phyloP scores from a whole-genome alignment of 345 rosid species.

The Melaleuca quinquenervia region DNA sequence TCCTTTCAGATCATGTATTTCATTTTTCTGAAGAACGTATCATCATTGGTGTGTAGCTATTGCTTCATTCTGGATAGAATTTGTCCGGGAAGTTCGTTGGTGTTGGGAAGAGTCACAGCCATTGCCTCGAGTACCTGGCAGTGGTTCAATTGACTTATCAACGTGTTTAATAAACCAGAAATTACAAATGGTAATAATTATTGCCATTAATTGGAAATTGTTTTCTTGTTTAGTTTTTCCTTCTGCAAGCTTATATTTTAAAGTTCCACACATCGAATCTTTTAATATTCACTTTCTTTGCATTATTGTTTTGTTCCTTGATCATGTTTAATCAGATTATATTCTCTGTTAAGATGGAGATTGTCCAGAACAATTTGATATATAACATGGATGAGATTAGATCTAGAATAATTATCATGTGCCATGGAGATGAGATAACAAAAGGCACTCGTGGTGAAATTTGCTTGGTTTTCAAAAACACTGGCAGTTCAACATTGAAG shows the following conservation, averaged over 20 bases:
- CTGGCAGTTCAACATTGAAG: neutral
- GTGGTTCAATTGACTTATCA: slow-evolving; percentile 68
- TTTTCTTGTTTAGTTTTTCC: neutral
- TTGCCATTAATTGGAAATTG: neutral
- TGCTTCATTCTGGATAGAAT: slow-evolving; percentile 87
- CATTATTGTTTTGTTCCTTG: neutral
- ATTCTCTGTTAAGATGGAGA: neutral
- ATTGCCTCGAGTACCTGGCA: slow-evolving; percentile 55
- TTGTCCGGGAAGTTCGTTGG: slow-evolving; percentile 96
- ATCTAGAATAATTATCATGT: neutral
- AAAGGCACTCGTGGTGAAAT: neutral
- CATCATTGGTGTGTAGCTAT: slow-evolving; percentile 46
- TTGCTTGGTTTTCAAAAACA: neutral
- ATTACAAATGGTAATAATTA: slow-evolving; percentile 69
- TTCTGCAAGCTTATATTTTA: neutral
- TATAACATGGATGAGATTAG: neutral
- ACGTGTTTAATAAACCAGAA: slow-evolving; percentile 90
- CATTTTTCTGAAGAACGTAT: neutral
- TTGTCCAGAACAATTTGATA: neutral
- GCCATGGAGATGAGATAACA: neutral
- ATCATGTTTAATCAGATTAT: neutral
- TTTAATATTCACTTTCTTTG: neutral
- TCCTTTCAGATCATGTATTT: neutral
- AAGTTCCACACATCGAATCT: neutral
- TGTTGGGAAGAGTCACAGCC: slow-evolving; percentile 95